Evolutionary conservation across 1,284 basidiomycete species (phyloP).

Genomic region (Apiotrichum sp.): DNA sequence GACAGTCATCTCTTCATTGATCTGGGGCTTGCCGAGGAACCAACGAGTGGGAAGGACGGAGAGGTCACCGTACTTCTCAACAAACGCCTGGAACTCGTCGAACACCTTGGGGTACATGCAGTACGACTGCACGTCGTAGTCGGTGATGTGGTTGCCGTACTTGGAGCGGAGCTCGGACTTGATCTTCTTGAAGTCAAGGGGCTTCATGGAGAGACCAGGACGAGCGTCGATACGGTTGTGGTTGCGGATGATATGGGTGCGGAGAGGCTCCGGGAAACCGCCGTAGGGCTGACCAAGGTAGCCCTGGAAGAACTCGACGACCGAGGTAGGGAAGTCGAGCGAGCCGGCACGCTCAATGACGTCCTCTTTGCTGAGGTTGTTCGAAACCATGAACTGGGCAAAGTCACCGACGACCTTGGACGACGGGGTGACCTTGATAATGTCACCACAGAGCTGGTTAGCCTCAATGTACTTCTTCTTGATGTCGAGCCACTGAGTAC

Average conservation of each 20-base stretch:
- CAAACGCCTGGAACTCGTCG: constrained; percentile 91
- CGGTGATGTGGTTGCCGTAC: constrained; percentile 90
- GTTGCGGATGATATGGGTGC: constrained; percentile 85
- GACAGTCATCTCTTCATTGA: constrained; percentile 94
- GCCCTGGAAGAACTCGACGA: constrained; percentile 96
- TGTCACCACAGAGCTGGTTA: constrained; percentile 91
- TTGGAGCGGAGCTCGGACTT: constrained; percentile 87
- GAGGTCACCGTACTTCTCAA: constrained; percentile 92
- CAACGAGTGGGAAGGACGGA: constrained; percentile 94
- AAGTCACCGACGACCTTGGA: constrained; percentile 99
- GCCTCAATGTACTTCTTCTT: constrained; percentile 99
- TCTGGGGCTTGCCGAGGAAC: constrained; percentile 87
- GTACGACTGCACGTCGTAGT: constrained; percentile 88
- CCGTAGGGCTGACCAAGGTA: constrained; percentile 95
- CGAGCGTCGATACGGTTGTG: constrained; percentile 89
- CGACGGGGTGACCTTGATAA: constrained; percentile 99
- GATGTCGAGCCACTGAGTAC: constrained; percentile 96
- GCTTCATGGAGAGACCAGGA: constrained; percentile 78
- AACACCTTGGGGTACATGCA: constrained; percentile 73
- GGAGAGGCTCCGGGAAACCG: constrained; percentile 96
- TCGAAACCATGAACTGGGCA: constrained; percentile 98
- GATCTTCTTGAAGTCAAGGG: constrained; percentile 92
- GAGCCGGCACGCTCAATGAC: constrained; percentile 78
- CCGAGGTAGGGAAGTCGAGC: constrained; percentile 95
- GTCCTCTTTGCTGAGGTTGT: constrained; percentile 78